These are phyloP conservation scores for Sarocladiaceae sp. DNA, from an alignment of 2,329 filamentous ascomycete genomes.

Conservation along the genomic window DNA sequence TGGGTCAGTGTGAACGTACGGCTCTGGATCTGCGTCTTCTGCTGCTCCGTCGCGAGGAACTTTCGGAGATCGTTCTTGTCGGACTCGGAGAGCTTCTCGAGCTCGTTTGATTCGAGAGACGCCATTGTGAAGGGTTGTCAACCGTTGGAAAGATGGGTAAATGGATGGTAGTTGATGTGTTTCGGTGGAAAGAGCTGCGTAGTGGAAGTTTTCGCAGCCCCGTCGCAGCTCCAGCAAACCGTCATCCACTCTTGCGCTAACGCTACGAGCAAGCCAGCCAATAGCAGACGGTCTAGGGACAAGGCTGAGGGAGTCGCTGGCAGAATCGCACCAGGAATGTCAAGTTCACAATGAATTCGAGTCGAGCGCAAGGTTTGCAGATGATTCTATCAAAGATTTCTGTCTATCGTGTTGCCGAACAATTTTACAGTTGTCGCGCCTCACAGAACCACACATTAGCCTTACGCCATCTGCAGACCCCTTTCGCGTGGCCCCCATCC, in stretches of 20 bases:
- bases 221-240: not conserved
- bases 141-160: slow-evolving; percentile 21
- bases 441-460: too few relatives aligned
- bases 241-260: not conserved
- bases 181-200: not conserved
- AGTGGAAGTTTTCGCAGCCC: not conserved
- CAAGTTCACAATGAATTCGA: too few relatives aligned
- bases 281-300: not conserved
- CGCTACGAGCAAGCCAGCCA: not conserved
- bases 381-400: too few relatives aligned
- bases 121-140: not conserved
- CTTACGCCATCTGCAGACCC: too few relatives aligned
- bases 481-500: too few relatives aligned
- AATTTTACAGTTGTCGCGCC: too few relatives aligned
- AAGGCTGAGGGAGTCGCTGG: too few relatives aligned
- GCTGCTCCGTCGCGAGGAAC: slow-evolving; percentile 76
- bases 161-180: not conserved
- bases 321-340: too few relatives aligned
- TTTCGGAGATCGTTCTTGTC: slow-evolving; percentile 86
- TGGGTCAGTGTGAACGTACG: slow-evolving; percentile 33
- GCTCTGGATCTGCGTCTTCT: slow-evolving; percentile 64
- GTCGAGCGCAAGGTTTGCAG: too few relatives aligned
- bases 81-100: slow-evolving; percentile 68
- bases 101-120: slow-evolving; percentile 35
- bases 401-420: too few relatives aligned